phyloP scores from a whole-genome alignment of 108 stramenopile genomes.

The Conticribra weissflogii region DNA sequence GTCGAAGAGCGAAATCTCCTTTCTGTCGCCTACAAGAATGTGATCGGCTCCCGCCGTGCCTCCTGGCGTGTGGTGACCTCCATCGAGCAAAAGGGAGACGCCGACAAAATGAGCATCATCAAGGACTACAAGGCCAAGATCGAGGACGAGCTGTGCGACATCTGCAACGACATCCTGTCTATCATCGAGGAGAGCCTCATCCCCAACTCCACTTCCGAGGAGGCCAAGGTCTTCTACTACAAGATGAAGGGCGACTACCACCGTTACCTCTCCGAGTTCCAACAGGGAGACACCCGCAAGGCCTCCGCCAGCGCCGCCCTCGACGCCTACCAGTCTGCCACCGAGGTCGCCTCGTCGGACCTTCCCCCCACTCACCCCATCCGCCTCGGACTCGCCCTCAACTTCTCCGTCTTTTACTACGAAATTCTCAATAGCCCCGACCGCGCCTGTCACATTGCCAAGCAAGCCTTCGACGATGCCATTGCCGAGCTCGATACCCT shows the following conservation, averaged over 20 bases:
- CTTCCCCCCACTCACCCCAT: slow-evolving; percentile 99
- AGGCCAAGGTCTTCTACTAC: slow-evolving; percentile 99
- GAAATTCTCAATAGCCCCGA: slow-evolving; percentile 98
- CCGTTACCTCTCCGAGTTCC: slow-evolving; percentile 98
- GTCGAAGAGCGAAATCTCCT: slow-evolving; percentile 99
- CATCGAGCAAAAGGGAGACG: slow-evolving; percentile 99
- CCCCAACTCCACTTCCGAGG: slow-evolving; percentile 96
- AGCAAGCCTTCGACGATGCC: slow-evolving; percentile 99
- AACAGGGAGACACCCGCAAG: slow-evolving; percentile 87
- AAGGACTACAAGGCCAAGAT: slow-evolving; percentile 98
- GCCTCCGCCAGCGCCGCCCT: slow-evolving; percentile 92
- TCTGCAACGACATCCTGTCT: slow-evolving; percentile 98
- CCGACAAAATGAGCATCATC: slow-evolving; percentile 94
- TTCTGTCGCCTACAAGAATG: slow-evolving; percentile 98
- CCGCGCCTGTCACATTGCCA: slow-evolving; percentile 96
- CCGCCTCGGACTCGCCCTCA: slow-evolving; percentile 99
- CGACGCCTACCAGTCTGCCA: slow-evolving; percentile 97
- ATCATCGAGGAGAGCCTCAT: slow-evolving; percentile 98
- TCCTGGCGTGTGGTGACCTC: slow-evolving; percentile 99
- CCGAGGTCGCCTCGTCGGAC: slow-evolving; percentile 93
- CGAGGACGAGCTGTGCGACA: slow-evolving; percentile 91
- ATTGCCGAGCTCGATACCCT: slow-evolving; percentile 99
- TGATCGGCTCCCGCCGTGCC: slow-evolving; percentile 99
- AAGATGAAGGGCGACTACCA: slow-evolving; percentile 99
- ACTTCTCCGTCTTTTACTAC: slow-evolving; percentile 99